Percentiles rank a stretch among this genome's conserved stretches.
Evolutionary conservation across 2,329 filamentous ascomycete genomes (phyloP).

Genomic region (Colletotrichum eremochloae): DNA sequence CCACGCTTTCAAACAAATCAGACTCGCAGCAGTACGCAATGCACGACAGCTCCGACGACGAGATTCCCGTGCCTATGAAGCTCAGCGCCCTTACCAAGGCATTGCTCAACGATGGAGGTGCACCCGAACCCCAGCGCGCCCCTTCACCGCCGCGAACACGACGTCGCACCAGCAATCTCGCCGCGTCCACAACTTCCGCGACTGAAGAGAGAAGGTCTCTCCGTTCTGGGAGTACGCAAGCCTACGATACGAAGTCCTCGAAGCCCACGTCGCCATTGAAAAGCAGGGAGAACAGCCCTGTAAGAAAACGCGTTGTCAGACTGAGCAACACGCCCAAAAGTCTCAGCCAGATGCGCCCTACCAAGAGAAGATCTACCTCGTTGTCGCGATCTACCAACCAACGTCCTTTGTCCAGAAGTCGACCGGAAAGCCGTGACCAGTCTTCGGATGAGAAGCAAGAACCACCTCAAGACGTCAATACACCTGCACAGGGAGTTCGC

Average conservation of each 20-base stretch:
- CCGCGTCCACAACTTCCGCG: slow-evolving; percentile 57
- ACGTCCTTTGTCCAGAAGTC: slow-evolving; percentile 52
- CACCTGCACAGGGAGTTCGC: slow-evolving; percentile 64
- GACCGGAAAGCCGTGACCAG: slow-evolving; percentile 58
- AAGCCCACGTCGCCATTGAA: slow-evolving; percentile 59
- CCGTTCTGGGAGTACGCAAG: slow-evolving; percentile 63
- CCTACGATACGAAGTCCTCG: slow-evolving; percentile 53
- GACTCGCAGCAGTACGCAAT: slow-evolving; percentile 64
- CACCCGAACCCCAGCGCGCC: slow-evolving; percentile 58
- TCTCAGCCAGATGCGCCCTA: slow-evolving; percentile 55
- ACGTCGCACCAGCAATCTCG: slow-evolving; percentile 63
- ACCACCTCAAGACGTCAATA: slow-evolving; percentile 62
- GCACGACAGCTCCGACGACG: slow-evolving; percentile 94
- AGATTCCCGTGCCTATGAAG: slow-evolving; percentile 91
- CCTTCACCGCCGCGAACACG: slow-evolving; percentile 63
- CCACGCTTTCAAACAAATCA: slow-evolving; percentile 47
- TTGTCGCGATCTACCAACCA: slow-evolving; percentile 54
- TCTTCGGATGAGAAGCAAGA: slow-evolving; percentile 56
- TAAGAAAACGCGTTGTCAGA: slow-evolving; percentile 69
- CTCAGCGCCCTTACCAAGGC: slow-evolving; percentile 94
- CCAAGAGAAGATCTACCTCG: slow-evolving; percentile 65
- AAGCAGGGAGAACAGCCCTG: slow-evolving; percentile 65
- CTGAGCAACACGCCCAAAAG: slow-evolving; percentile 66
- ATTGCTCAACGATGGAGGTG: slow-evolving; percentile 75
- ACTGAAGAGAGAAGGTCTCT: slow-evolving; percentile 61